Evolutionary conservation across 2,329 filamentous ascomycete genomes (phyloP), one percentile per base, ranked within the genome.

Genomic region (Coniochaeta ligniaria): DNA sequence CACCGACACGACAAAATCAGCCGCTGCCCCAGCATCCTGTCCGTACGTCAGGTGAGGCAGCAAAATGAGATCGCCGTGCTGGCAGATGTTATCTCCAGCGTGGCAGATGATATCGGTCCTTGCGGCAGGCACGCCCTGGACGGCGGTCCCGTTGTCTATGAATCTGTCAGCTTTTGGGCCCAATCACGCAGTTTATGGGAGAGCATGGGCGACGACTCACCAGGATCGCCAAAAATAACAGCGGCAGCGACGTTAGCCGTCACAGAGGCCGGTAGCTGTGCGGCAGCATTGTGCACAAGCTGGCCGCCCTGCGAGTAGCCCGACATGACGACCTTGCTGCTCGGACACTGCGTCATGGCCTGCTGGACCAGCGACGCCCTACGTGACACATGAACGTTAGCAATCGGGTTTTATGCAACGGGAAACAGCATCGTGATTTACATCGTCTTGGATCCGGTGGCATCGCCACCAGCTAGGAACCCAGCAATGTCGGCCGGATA

Each of bases 401-500:
- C 56, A 20, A 3, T 38, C 6, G 26, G 54, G 3, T 9, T 8
- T 9, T 20, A n/a, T 33, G 24, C n/a, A 20, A 28, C n/a, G n/a
- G n/a, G n/a, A n/a, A n/a, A n/a, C n/a, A n/a, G n/a, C n/a, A 33
- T 7, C 31, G 12, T n/a, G 41, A 45, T 16, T n/a, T 33, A 62
- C 78, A 83, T 80, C 60, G 70, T 73, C 43, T 67, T 66, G 58
- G 76, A 77, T 6, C 80, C 80, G 11, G 60, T 67, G 5, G 67
- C 64, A 63, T 80, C 78, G 1, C 80, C 81, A 7, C 78, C 77
- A 14, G 70, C 71, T 5, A 80, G 67, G 63, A 80, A 82, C 0
- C 80, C 80, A 63, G 47, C 35, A 36, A 76, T 63, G 61, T 71
- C 68, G 3, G 82, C 82, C 2, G 76, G 71, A 65, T 85, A 85